Base-by-base conservation (phyloP, 805 yeast species). In the Pichia gijzeniarum region DNA sequence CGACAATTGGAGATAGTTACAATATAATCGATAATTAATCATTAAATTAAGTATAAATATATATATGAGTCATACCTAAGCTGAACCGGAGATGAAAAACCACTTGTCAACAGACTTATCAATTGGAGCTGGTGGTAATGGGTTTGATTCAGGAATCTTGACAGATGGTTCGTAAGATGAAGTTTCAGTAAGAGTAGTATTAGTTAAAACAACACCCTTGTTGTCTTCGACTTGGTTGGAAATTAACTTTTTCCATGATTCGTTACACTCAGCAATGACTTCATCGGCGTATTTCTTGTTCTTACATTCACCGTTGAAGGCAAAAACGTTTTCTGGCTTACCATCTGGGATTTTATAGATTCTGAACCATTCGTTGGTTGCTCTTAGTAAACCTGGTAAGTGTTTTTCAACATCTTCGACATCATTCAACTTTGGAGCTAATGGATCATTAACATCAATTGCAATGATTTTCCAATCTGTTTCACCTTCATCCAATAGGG, bases 281-380 rank as follows among this genome's bases (percentile, higher is more conserved):
- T 85, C 88, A 57, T 85, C 74, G 48, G 99, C 95, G 63, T 90
- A 89, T 60, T 78, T 74, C 72, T 79, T 85, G 76, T 81, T 80
- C 70, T 85, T 85, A 74, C 88, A 87, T 65, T 85, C 88, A 54
- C 96, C 99, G 50, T 86, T 77, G 80, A 88, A 89, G n/a, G 97
- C 98, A 67, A 93, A 91, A 69, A 84, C 85, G 71, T 93, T 93
- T 70, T 80, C 86, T 59, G 96, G 95, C 77, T 93, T 93, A 51
- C 98, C 99, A 67, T 91, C 99, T 45, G 99, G 97, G 57, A 89
- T 77, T 71, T 93, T 93, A 81, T 93, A 93, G 69, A 90, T 89
- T 67, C 95, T 85, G 81, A 93, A 93, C 99, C 99, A 93, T 70
- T 86, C 95, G 68, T 89, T 82, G 48, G 98, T 93, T 54, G 95